phyloP scores from a whole-genome alignment of 768 basidiomycete species.

The Pleurotus eryngii region DNA sequence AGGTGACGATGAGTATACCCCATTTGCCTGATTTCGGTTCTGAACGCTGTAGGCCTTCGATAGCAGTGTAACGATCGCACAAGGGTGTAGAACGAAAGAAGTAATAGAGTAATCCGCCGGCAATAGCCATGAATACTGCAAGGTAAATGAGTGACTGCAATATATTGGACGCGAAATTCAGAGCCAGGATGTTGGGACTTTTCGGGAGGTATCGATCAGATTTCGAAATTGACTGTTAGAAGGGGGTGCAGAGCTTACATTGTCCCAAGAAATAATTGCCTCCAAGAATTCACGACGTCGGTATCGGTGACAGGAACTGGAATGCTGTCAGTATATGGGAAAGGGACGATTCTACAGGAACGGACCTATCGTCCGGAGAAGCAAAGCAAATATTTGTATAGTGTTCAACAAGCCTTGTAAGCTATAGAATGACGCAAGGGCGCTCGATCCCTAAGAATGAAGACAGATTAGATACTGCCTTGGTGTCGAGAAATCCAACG shows the following conservation, averaged over 20 bases:
- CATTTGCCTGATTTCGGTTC: constrained; percentile 41
- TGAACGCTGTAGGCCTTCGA: constrained; percentile 54
- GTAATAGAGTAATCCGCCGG: constrained; percentile 51
- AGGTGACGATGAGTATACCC: constrained; percentile 58
- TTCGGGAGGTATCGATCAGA: constrained; percentile 6
- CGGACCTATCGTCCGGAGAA: constrained; percentile 64
- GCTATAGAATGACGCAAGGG: constrained; percentile 65
- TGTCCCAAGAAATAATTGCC: constrained; percentile 58
- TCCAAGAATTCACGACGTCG: constrained; percentile 48
- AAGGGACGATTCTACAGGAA: not conserved
- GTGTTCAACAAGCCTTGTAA: constrained; percentile 67
- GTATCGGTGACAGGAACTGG: constrained; percentile 37
- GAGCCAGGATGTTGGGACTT: constrained; percentile 70
- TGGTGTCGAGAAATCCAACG: constrained; percentile 14
- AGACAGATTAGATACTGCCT: not conserved
- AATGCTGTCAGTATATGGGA: not conserved
- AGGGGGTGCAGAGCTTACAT: constrained; percentile 42
- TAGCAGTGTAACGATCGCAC: constrained; percentile 44
- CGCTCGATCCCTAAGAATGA: constrained; percentile 58
- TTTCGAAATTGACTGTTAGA: not conserved
- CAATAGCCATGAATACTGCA: constrained; percentile 51
- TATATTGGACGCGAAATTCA: constrained; percentile 66
- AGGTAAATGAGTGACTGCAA: constrained; percentile 61
- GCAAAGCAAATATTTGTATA: constrained; percentile 67
- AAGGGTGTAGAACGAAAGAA: constrained; percentile 50